These are phyloP conservation scores for Aspergillus intermedius DNA, from an alignment of 2,329 filamentous ascomycete genomes.

Conservation along the genomic window DNA sequence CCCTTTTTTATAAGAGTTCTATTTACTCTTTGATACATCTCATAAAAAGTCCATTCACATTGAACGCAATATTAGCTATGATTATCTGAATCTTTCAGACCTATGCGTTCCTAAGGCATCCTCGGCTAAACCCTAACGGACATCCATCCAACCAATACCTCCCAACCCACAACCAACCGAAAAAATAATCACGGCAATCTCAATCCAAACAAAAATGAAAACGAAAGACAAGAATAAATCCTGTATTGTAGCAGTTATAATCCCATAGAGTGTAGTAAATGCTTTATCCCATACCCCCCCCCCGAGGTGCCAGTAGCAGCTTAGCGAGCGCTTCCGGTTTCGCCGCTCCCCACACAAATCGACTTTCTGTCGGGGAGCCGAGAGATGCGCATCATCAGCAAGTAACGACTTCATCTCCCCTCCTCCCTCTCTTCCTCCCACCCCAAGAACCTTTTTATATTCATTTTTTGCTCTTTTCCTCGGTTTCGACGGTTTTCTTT, in stretches of 20 bases:
- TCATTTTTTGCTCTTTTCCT: slow-evolving; percentile 2
- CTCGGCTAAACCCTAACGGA: neutral
- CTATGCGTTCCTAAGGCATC: neutral
- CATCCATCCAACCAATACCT: neutral
- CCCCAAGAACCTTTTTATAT: neutral
- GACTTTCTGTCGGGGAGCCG: slow-evolving; percentile 2
- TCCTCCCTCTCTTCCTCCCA: neutral
- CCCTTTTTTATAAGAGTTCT: neutral
- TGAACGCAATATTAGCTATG: no score
- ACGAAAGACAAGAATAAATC: neutral
- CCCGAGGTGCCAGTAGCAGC: slow-evolving; percentile 6
- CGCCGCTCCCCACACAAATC: slow-evolving; percentile 22
- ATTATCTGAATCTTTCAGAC: no score
- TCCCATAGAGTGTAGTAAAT: slow-evolving; percentile 1
- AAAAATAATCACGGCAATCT: neutral
- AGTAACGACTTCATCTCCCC: slow-evolving; percentile 1
- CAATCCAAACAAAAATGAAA: neutral
- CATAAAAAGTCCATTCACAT: no score
- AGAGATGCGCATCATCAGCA: slow-evolving; percentile 11
- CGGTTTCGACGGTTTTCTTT: neutral
- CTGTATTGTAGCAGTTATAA: neutral
- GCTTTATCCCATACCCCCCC: neutral
- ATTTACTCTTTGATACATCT: neutral
- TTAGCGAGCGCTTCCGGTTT: slow-evolving; percentile 18
- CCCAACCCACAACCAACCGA: slow-evolving; percentile 1